phyloP scores from a whole-genome alignment of 306 rosid species.

The Cicer pinnatifidum region DNA sequence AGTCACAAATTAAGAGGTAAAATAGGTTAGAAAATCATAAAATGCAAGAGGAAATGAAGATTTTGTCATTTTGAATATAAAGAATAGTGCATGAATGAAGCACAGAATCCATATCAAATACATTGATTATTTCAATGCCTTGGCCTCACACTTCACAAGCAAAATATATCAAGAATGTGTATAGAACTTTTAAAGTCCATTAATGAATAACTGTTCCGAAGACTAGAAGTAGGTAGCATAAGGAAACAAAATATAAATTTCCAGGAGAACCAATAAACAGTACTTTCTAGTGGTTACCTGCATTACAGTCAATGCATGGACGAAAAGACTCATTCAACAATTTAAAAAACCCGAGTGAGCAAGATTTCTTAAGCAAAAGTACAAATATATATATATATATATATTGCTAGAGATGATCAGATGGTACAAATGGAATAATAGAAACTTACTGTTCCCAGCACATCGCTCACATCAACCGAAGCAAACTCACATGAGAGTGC shows the following conservation, averaged over 20 bases:
- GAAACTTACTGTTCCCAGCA: slow-evolving; percentile 97
- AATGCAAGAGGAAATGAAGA: slow-evolving; percentile 20
- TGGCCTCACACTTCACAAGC: slow-evolving; percentile 28
- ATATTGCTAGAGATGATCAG: slow-evolving; percentile 31
- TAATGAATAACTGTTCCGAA: slow-evolving; percentile 19
- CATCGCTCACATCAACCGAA: slow-evolving; percentile 85
- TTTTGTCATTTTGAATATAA: slow-evolving; percentile 24
- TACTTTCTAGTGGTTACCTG: slow-evolving; percentile 15
- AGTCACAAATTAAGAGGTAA: slow-evolving; percentile 48
- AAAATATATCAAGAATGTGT: slow-evolving; percentile 2
- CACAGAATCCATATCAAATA: slow-evolving; percentile 23
- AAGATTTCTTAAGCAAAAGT: slow-evolving; percentile 40
- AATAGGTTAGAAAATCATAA: slow-evolving; percentile 40
- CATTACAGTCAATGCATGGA: slow-evolving; percentile 13
- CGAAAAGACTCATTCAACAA: slow-evolving; percentile 10
- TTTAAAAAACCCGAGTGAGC: slow-evolving; percentile 11
- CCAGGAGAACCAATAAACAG: slow-evolving; percentile 22
- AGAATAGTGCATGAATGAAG: slow-evolving; percentile 33
- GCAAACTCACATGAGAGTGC: slow-evolving; percentile 97
- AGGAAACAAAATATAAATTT: slow-evolving; percentile 17
- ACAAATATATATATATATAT: not conserved
- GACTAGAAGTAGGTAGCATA: slow-evolving; percentile 7
- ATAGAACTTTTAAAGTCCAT: slow-evolving; percentile 24
- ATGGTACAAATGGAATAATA: slow-evolving; percentile 40
- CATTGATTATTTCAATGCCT: slow-evolving; percentile 29